phyloP scores from a whole-genome alignment of 192 early-diverging fungal genomes.

The Coemansia sp. region DNA sequence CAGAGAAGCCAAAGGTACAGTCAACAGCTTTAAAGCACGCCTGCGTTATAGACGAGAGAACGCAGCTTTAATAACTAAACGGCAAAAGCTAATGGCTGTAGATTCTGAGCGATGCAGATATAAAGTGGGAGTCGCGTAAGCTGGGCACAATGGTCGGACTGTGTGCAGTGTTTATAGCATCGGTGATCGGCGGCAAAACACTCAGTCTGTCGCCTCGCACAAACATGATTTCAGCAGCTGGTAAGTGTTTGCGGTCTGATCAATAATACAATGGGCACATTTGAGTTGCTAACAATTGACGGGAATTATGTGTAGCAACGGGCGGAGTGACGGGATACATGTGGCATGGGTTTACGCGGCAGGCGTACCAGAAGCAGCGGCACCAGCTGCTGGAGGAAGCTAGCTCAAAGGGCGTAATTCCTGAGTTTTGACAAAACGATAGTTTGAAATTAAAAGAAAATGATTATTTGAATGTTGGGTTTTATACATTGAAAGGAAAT shows the following conservation, averaged over 20 bases:
- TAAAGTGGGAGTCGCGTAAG: conserved; percentile 51
- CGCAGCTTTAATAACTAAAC: no score
- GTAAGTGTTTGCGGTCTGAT: conserved; percentile 13
- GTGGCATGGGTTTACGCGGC: conserved; percentile 52
- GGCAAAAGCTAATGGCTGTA: conserved; percentile 10
- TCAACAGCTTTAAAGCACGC: no score
- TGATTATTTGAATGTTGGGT: background rate
- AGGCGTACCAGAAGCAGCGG: conserved; percentile 50
- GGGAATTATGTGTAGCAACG: conserved; percentile 23
- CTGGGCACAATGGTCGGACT: conserved; percentile 41
- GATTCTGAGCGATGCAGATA: conserved; percentile 47
- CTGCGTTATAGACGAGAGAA: no score
- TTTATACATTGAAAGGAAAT: background rate
- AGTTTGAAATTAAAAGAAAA: no score
- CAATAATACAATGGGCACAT: background rate
- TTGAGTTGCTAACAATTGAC: background rate
- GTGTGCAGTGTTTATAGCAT: conserved; percentile 43
- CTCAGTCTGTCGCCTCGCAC: conserved; percentile 30
- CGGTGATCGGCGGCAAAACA: conserved; percentile 38
- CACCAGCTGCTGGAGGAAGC: conserved; percentile 30
- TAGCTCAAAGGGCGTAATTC: conserved; percentile 27
- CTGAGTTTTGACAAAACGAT: conserved; percentile 7
- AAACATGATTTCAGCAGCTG: conserved; percentile 33
- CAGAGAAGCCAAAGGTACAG: background rate
- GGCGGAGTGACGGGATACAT: conserved; percentile 51